Evolutionary conservation across 768 basidiomycete species (phyloP), one percentile per base, ranked within the genome.

Genomic region (Krasilnikovozyma curviuscula): DNA sequence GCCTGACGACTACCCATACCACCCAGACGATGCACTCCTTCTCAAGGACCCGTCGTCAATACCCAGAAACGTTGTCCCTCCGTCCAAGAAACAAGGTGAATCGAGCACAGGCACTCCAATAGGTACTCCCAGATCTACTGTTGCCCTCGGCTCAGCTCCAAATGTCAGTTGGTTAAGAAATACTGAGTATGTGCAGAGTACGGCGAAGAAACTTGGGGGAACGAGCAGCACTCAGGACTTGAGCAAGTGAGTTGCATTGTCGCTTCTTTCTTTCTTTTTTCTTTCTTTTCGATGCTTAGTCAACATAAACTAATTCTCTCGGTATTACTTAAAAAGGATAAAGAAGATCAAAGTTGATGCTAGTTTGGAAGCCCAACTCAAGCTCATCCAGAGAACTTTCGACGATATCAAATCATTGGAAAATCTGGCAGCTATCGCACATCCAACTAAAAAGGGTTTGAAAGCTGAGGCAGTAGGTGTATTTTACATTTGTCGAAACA

Each of bases 131-230:
- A 67, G 68, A 21, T 56, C 68, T 13, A 65, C 49, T 71, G 16
- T 67, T 72, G 41, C 71, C 75, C 40, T 56, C 63, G 19, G 48
- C 42, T 54, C 71, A 67, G 7, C 72, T 31, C 54, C 56, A 5
- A 64, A 84, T 49, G 88, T 93, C 10, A 72, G 83, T 1, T 95
- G 89, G 89, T 69, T 95, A 44, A 73, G 89, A 44, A 85, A 82
- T 62, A 91, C 88, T 0, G 86, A 88, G 58, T 89, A 93, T 58
- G 73, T 89, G 46, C 46, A 40, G 46, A 35, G 34, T 29, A 41
- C 41, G 23, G 44, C 30, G 0, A 30, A 31, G 23, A 44, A 32
- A 12, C 16, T 28, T 32, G 33, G 25, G 8, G 46, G 40, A 10
- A 24, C 37, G 28, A 40, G 44, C 19, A 19, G 21, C 8, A 46